phyloP scores from a whole-genome alignment of 2,329 filamentous ascomycete species.

The Fonsecaea pedrosoi region DNA sequence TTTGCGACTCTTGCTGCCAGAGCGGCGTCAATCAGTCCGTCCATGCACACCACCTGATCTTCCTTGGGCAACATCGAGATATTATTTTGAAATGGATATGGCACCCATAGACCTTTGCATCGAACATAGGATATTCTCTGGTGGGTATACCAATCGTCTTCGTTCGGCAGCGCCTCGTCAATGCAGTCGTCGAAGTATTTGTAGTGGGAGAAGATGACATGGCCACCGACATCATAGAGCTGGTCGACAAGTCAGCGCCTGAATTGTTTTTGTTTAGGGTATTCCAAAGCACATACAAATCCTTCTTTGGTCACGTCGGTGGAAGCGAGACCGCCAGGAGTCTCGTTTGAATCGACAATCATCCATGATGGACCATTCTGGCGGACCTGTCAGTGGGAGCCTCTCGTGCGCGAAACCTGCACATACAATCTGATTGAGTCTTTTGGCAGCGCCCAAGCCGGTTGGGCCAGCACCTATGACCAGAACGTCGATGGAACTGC shows the following conservation, averaged over 20 bases:
- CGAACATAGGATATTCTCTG: conserved; percentile 99
- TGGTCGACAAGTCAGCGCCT: conserved; percentile 48
- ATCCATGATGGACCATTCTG: conserved; percentile 93
- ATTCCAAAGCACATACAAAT: conserved; percentile 31
- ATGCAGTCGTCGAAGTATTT: conserved; percentile 99
- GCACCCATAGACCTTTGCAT: conserved; percentile 95
- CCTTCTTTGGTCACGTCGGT: conserved; percentile 92
- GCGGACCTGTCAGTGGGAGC: conserved; percentile 20
- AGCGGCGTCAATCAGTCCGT: conserved; percentile 94
- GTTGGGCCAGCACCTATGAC: conserved; percentile 98
- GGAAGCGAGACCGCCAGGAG: conserved; percentile 91
- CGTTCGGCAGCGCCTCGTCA: conserved; percentile 91
- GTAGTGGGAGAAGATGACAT: conserved; percentile 99
- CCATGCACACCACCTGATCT: conserved; percentile 91
- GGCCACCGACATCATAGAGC: conserved; percentile 98
- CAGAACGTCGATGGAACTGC: conserved; percentile 91
- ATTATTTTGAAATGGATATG: conserved; percentile 99
- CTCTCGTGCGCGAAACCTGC: not conserved
- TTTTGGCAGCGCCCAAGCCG: conserved; percentile 96
- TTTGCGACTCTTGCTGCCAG: conserved; percentile 83
- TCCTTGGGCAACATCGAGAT: conserved; percentile 98
- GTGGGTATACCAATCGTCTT: conserved; percentile 96
- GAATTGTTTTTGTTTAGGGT: too few species aligned
- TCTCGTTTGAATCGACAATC: conserved; percentile 91
- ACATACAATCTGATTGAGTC: conserved; percentile 91